A percentile compares a stretch with the other conserved stretches of the same genome.
These are phyloP conservation scores for Phytopythium montanum DNA, from an alignment of 352 stramenopile species.

Conservation along the genomic window DNA sequence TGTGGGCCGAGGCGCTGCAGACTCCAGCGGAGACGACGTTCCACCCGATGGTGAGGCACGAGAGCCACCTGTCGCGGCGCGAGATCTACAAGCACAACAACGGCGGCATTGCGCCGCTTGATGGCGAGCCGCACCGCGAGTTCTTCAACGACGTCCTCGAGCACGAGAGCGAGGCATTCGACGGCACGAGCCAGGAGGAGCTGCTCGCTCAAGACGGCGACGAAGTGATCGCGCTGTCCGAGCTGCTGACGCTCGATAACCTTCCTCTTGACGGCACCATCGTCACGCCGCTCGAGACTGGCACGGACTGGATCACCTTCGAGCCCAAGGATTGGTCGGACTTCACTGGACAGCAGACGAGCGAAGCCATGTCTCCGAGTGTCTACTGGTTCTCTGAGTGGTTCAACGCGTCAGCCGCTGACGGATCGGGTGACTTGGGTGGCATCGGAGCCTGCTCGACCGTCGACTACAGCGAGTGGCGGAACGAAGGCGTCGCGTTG, in stretches of 20 bases:
- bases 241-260: slow-evolving; percentile 47
- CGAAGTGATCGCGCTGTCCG: slow-evolving; percentile 47
- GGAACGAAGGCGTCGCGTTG: slow-evolving; percentile 94
- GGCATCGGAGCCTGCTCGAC: slow-evolving; percentile 93
- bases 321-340: slow-evolving; percentile 9
- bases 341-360: background rate
- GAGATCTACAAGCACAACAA: slow-evolving; percentile 80
- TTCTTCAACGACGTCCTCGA: slow-evolving; percentile 82
- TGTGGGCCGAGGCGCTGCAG: slow-evolving; percentile 42
- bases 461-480: slow-evolving; percentile 89
- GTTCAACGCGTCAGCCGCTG: slow-evolving; percentile 18
- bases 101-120: slow-evolving; percentile 73
- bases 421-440: slow-evolving; percentile 28
- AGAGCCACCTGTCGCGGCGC: slow-evolving; percentile 79
- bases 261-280: slow-evolving; percentile 53
- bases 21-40: slow-evolving; percentile 31
- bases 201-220: slow-evolving; percentile 17
- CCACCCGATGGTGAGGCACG: slow-evolving; percentile 79
- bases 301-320: slow-evolving; percentile 30
- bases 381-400: slow-evolving; percentile 81
- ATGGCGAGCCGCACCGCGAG: slow-evolving; percentile 75
- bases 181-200: slow-evolving; percentile 41
- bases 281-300: slow-evolving; percentile 51
- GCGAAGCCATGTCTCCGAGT: slow-evolving; percentile 13
- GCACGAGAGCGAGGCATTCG: slow-evolving; percentile 32